Evolutionary conservation across 176 grass and related monocot species (phyloP).

Genomic region (Oryza nivara): DNA sequence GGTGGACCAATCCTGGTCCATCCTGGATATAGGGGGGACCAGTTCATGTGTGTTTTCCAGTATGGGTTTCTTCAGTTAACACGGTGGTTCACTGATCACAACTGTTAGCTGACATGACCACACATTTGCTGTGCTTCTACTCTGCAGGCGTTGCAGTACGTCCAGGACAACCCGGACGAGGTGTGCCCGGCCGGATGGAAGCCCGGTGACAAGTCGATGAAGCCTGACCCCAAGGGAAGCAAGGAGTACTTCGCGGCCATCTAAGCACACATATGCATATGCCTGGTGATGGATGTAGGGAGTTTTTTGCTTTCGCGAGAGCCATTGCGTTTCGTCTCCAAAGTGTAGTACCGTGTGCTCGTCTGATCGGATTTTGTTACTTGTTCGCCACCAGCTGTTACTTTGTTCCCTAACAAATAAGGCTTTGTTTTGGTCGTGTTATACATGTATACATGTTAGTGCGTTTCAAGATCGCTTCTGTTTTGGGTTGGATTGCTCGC

Average conservation of each 20-base stretch:
- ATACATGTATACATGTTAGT: too few relatives aligned
- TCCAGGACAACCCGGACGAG: constrained; percentile 97
- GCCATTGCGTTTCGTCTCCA: constrained; percentile 1
- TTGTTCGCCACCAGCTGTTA: too few relatives aligned
- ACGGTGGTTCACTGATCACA: background rate
- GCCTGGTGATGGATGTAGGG: constrained; percentile 18
- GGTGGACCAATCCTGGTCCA: background rate
- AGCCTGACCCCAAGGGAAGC: constrained; percentile 83
- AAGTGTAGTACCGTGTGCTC: constrained; percentile 21
- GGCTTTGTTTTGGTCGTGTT: background rate
- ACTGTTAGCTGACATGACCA: background rate
- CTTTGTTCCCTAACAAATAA: constrained; percentile 24
- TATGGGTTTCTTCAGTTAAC: background rate
- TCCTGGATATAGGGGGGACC: background rate
- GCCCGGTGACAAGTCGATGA: constrained; percentile 81
- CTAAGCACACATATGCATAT: constrained; percentile 31
- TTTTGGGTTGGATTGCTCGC: background rate
- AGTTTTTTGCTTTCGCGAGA: constrained; percentile 36
- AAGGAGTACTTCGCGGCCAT: constrained; percentile 86
- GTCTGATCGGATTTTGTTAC: constrained; percentile 26
- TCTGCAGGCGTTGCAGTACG: constrained; percentile 80
- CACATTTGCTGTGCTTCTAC: constrained; percentile 25
- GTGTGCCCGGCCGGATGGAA: constrained; percentile 95
- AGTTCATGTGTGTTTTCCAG: background rate
- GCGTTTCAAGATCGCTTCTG: background rate